Base-by-base conservation (phyloP, 2,329 filamentous ascomycete species). In the Aspergillus intermedius region DNA sequence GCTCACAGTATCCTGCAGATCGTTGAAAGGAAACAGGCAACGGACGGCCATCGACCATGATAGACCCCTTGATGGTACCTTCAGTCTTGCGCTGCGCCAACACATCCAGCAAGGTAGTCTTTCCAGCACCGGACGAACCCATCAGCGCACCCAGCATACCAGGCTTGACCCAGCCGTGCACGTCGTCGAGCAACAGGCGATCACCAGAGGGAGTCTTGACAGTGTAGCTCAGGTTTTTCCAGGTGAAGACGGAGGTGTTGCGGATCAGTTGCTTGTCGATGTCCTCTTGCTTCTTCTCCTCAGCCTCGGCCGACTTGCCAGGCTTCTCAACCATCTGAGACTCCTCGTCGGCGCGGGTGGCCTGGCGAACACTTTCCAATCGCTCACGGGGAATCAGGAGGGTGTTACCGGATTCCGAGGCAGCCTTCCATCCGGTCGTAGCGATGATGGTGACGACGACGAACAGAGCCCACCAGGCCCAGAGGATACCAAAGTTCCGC, bases 81-180 rank as follows among this genome's bases (percentile, higher is more conserved):
- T 75, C 74, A 3, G 73, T 82, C 61, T 88, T 84, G 1, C 87
- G 79, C 57, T 89, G 86, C 0, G 86, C 83, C 2, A 86, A 69
- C 0, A 86, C 87, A 63, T 91, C 88, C 4, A 93, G 72, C 0
- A 93, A 73, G 0, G 88, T 91, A 0, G 69, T 72, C 67, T 93
- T 93, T 2, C 88, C 88, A 4, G 88, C 88, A 25, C 86, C 86
- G 1, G 81, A 87, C 1, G 85, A 84, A 22, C 88, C 88, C 75
- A 91, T 87, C 1, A 93, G 73, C 0, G 88, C 88, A 17, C 87
- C 80, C 72, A 93, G 79, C 51, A 85, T 75, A 7, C 88, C 87
- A 0, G 87, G 87, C 60, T 88, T 89, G 2, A 83, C 86, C 62
- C 87, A 91, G 0, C 88, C 88, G 50, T 78, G 82, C 42, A 91